These are phyloP conservation scores for Cladosporium sp. DNA, from an alignment of 2,329 filamentous ascomycete species.

Conservation along the genomic window DNA sequence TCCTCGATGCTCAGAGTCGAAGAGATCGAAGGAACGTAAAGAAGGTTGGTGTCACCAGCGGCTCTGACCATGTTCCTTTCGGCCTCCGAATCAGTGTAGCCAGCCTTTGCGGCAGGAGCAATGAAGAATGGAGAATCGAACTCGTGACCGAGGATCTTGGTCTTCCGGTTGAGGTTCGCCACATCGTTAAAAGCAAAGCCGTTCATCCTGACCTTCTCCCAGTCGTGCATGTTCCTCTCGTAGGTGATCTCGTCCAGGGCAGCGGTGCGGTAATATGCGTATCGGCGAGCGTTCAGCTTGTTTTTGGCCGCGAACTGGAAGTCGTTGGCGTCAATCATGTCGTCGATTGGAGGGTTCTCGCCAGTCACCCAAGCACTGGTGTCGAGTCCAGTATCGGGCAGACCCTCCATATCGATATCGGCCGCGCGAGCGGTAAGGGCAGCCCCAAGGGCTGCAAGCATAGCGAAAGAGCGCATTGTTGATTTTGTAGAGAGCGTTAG, in stretches of 20 bases:
- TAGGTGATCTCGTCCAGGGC: conserved; percentile 29
- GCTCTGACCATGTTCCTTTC: conserved; percentile 40
- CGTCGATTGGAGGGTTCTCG: conserved; percentile 21
- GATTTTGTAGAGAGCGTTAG: neutral
- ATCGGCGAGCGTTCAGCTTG: conserved; percentile 18
- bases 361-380: conserved; percentile 25
- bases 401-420: conserved; percentile 25
- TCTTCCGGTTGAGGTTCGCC: conserved; percentile 35
- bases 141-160: conserved; percentile 85
- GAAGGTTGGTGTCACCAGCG: conserved; percentile 46
- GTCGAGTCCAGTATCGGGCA: conserved; percentile 27
- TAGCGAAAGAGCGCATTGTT: conserved; percentile 5
- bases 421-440: conserved; percentile 10
- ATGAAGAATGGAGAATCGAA: conserved; percentile 86
- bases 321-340: conserved; percentile 25
- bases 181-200: conserved; percentile 25
- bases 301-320: conserved; percentile 39
- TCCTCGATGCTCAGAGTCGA: conserved; percentile 32
- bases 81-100: conserved; percentile 64
- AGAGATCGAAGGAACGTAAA: conserved; percentile 46
- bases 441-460: conserved; percentile 9
- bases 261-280: conserved; percentile 28
- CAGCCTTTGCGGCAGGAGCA: conserved; percentile 87
- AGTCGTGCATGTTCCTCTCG: conserved; percentile 25
- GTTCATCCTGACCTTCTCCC: conserved; percentile 25